Evolutionary conservation across 2,329 filamentous ascomycete species (phyloP).

Genomic region (Alternaria gaisen): DNA sequence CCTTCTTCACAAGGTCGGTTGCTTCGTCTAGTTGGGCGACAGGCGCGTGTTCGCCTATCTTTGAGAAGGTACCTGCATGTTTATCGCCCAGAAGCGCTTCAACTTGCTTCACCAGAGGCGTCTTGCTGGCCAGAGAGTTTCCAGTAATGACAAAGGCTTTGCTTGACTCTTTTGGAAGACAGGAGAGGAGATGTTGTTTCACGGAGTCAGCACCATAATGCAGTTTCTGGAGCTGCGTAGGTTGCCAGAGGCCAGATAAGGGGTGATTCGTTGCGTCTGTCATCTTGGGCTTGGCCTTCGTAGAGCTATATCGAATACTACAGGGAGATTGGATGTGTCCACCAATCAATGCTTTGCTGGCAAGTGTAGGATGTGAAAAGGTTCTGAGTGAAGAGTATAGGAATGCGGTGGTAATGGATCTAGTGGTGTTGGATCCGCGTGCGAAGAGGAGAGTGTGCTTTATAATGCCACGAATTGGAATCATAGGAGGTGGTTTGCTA

Average conservation of each 20-base stretch:
- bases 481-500: not conserved
- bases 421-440: not conserved
- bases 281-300: slow-evolving; percentile 40
- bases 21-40: slow-evolving; percentile 64
- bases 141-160: slow-evolving; percentile 68
- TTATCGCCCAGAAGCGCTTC: slow-evolving; percentile 58
- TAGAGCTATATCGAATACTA: not conserved
- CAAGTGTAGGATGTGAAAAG: not conserved
- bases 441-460: not conserved
- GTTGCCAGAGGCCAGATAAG: slow-evolving; percentile 61
- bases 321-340: not conserved
- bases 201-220: slow-evolving; percentile 62
- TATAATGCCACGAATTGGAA: not conserved
- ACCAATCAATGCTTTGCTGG: not conserved
- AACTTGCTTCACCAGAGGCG: slow-evolving; percentile 60
- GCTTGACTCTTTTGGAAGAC: slow-evolving; percentile 55
- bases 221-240: slow-evolving; percentile 59
- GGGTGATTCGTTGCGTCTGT: slow-evolving; percentile 56
- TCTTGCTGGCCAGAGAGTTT: slow-evolving; percentile 63
- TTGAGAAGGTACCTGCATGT: slow-evolving; percentile 64
- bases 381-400: not conserved
- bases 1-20: slow-evolving; percentile 56
- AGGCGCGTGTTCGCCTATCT: slow-evolving; percentile 65
- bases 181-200: slow-evolving; percentile 56
- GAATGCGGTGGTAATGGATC: not conserved